Percentiles rank a stretch among this genome's conserved stretches.
Evolutionary conservation across 768 basidiomycete species (phyloP).

Genomic region (Phlegmacium glaucopus): DNA sequence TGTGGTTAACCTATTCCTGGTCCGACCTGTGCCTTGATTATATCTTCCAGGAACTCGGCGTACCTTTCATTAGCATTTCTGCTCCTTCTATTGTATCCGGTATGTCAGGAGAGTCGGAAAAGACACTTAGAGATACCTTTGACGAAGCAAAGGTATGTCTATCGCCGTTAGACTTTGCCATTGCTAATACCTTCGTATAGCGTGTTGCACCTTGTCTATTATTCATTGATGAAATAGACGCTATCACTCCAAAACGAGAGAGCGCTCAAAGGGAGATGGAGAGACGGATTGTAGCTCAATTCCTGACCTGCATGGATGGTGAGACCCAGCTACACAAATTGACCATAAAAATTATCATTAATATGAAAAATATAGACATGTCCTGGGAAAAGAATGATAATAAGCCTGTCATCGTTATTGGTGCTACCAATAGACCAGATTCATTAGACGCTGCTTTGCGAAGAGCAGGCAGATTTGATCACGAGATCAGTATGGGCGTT

Average conservation of each 20-base stretch:
- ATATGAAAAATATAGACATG: conserved; percentile 54
- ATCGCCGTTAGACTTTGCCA: not conserved
- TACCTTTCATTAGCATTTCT: conserved; percentile 93
- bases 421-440: conserved; percentile 95
- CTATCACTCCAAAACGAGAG: conserved; percentile 96
- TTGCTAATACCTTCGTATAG: conserved; percentile 32
- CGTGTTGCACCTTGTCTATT: conserved; percentile 88
- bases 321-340: conserved; percentile 17
- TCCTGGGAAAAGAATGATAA: conserved; percentile 94
- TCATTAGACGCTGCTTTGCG: conserved; percentile 91
- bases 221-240: conserved; percentile 98
- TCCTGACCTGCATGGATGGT: conserved; percentile 99
- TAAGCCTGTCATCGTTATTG: conserved; percentile 91
- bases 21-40: not conserved
- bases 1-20: conserved; percentile 18
- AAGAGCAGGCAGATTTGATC: conserved; percentile 92
- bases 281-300: conserved; percentile 93
- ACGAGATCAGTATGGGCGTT: conserved; percentile 97
- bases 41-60: conserved; percentile 69
- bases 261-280: conserved; percentile 99
- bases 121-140: conserved; percentile 92
- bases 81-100: conserved; percentile 96
- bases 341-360: not conserved
- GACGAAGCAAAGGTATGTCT: conserved; percentile 86
- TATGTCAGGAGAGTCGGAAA: conserved; percentile 98